Base-by-base conservation (phyloP, 2,329 filamentous ascomycete species). In the Cercospora janseana region DNA sequence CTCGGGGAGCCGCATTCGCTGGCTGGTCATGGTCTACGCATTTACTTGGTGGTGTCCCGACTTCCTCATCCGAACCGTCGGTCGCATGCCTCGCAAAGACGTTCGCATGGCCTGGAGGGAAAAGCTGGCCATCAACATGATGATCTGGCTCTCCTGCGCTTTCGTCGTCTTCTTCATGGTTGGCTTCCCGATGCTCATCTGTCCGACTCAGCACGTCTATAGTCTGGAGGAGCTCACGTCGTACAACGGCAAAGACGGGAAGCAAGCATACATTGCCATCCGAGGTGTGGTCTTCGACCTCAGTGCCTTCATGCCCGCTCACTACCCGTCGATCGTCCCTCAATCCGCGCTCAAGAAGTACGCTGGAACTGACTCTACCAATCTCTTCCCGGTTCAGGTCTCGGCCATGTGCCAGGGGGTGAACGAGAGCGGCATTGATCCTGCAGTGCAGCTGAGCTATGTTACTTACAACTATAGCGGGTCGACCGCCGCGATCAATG, bases 121-220 rank as follows among this genome's bases (percentile, higher is more conserved):
- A 70, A 98, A 98, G 77, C 69, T 98, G 52, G 92, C 93, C 46
- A 98, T 98, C 78, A 98, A 98, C 75, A 78, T 98, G 69, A 79
- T 97, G 65, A 98, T 98, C 67, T 98, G 94, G 93, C 74, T 92
- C 50, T 81, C 79, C 66, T 97, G 92, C 72, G 75, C 73, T 12
- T 70, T 87, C 41, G 83, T 88, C 21, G 80, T 86, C 49, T 98
- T 98, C 75, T 87, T 98, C 76, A 89, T 97, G 72, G 69, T 97
- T 54, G 79, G 84, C 48, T 94, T 98, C 66, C 94, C 94, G 1
- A 74, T 78, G 59, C 72, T 97, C 57, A 89, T 98, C 63, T 98
- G 93, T 70, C 93, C 93, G 0, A 92, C 78, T 15, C 93, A 98
- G 67, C 74, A 95, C 64, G 89, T 98, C 43, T 97, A 80, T 71